Evolutionary conservation across 2,329 filamentous ascomycete genomes (phyloP), one percentile per base, ranked within the genome.

Genomic region (Apiospora arundinis): DNA sequence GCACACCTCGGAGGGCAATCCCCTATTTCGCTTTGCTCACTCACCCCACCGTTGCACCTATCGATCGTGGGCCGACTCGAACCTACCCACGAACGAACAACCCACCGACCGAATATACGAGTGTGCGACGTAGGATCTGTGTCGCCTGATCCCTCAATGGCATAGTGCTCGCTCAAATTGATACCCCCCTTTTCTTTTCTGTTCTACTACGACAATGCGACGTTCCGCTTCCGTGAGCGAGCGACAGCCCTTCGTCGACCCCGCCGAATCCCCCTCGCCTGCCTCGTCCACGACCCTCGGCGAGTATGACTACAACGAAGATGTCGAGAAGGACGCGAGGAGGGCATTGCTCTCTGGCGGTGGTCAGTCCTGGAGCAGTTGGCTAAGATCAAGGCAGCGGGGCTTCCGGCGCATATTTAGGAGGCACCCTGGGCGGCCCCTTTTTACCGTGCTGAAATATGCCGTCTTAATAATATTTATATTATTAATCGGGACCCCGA

Each of bases 401-500:
- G 72, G 71, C 40, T 48, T 77, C 28, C 73, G 75, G n/a, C 73
- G 75, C 14, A 73, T 74, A 37, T 32, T 74, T n/a, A 72, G 73
- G 28, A 73, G 75, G 42, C 73, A 74, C 16, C 74, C 72, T 5
- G 42, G 69, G 46, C 46, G 42, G 32, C 68, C 74, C 23, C 48
- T 72, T 1, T 28, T 73, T 11, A 49, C 69, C 21, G 45, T 76
- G 3, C 44, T 80, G 42, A 77, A 77, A 48, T 78, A 79, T 52
- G 67, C 70, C 14, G 2, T 79, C 18, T 48, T 78, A n/a, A 32
- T 80, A 12, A 42, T 83, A 21, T 73, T 80, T 28, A 73, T 79
- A 5, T 75, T 85, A 16, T 72, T 81, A 23, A 56, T 79, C 32
- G 74, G 74, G 0, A 82, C 79, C 1, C 78, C 80, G 2, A 74